Conservation (phyloP, 2,329 filamentous ascomycete genomes). For the Tolypocladium guangdongense region DNA sequence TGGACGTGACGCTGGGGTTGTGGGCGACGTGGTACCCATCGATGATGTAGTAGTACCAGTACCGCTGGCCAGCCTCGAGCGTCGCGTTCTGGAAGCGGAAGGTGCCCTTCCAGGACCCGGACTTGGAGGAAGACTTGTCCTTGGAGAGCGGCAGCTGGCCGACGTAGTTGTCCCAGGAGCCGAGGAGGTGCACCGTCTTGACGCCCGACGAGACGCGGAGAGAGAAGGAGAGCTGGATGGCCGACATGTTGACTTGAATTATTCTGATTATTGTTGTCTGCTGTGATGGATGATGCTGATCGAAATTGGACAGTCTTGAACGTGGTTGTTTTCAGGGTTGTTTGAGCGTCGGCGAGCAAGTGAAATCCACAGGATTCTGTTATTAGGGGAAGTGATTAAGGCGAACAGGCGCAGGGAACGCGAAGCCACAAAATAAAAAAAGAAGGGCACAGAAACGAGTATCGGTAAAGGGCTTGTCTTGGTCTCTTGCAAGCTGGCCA, state of each 20-base stretch:
- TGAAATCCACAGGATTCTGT: constrained; percentile 41
- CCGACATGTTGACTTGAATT: constrained; percentile 55
- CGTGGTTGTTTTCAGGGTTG: not conserved
- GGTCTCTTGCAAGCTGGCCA: constrained; percentile 8
- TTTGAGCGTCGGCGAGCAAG: constrained; percentile 7
- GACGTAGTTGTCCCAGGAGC: constrained; percentile 96
- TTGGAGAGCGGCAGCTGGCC: constrained; percentile 91
- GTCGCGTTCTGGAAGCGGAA: constrained; percentile 89
- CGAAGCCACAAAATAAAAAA: constrained; percentile 12
- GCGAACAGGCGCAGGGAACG: constrained; percentile 17
- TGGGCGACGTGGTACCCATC: constrained; percentile 97
- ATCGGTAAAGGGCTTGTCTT: not conserved
- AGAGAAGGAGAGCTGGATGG: constrained; percentile 89
- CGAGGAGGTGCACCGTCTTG: constrained; percentile 95
- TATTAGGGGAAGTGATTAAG: constrained; percentile 22
- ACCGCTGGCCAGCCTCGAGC: constrained; percentile 78
- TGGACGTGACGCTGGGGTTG: constrained; percentile 82
- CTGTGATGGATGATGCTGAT: not conserved
- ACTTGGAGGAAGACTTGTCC: constrained; percentile 72
- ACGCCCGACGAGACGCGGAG: constrained; percentile 92
- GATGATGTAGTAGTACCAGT: constrained; percentile 99
- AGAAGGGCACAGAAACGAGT: constrained; percentile 9
- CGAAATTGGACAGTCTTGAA: not conserved
- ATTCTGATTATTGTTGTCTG: not conserved
- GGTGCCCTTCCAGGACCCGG: constrained; percentile 87